Evolutionary conservation across 2,329 filamentous ascomycete species (phyloP).

Genomic region (Arachnopeziza araneosa): DNA sequence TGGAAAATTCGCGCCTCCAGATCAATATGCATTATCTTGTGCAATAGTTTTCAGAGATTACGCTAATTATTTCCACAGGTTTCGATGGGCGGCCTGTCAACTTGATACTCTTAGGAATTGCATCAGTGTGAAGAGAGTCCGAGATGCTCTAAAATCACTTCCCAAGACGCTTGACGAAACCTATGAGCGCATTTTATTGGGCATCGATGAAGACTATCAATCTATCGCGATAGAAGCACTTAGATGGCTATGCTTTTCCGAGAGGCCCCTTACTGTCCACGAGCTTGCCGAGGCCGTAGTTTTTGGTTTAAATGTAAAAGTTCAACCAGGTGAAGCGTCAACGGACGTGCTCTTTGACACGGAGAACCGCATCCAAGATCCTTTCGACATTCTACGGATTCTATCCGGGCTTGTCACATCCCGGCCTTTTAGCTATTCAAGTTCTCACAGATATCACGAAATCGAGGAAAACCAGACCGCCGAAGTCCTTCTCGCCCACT

Average conservation of each 20-base stretch:
- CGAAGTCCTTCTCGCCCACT: slow-evolving; percentile 25
- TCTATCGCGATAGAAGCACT: slow-evolving; percentile 36
- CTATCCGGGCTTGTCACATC: slow-evolving; percentile 1
- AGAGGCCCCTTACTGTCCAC: slow-evolving; percentile 34
- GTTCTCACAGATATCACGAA: not conserved
- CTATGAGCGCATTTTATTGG: not conserved
- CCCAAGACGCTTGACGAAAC: not conserved
- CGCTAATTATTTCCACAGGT: slow-evolving; percentile 16
- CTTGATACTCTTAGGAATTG: slow-evolving; percentile 13
- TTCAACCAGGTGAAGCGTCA: too few species aligned
- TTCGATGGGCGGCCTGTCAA: slow-evolving; percentile 25
- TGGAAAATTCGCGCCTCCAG: not conserved
- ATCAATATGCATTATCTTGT: not conserved
- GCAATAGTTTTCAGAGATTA: not conserved
- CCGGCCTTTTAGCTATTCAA: not conserved
- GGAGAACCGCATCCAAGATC: slow-evolving; percentile 28
- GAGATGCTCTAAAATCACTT: slow-evolving; percentile 23
- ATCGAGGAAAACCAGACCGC: too few species aligned
- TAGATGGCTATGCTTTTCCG: slow-evolving; percentile 47
- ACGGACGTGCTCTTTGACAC: not conserved
- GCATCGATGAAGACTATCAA: too few species aligned
- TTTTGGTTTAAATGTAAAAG: not conserved
- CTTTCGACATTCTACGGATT: slow-evolving; percentile 18
- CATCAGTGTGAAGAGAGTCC: not conserved
- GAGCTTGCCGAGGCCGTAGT: slow-evolving; percentile 40